Base-by-base conservation (phyloP, 2,329 filamentous ascomycete species). In the Colletotrichum australisinense region DNA sequence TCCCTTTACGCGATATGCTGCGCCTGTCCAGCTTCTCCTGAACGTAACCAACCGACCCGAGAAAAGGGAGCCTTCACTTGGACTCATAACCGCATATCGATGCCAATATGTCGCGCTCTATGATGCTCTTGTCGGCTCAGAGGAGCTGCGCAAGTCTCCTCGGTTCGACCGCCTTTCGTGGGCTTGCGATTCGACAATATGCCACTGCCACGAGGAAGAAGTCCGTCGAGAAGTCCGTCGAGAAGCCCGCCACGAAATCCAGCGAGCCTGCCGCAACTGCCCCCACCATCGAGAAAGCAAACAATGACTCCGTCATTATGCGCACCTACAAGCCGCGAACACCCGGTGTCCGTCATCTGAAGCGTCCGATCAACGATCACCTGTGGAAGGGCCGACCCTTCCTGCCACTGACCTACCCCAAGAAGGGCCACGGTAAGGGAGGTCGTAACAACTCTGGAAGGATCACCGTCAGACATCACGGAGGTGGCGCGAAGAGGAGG, bases 311-410 rank as follows among this genome's bases (percentile, higher is more conserved):
- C 19, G 83, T 85, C 19, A 84, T 88, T 57, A 82, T 98, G 82
- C 92, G 94, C 78, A 97, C 94, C 67, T 99, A 98, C 84, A 98
- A 94, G 83, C 97, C 97, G 46, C 92, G 95, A 78, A 98, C 97
- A 1, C 96, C 96, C 14, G 97, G 97, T 89, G 84, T 97, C 72
- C 92, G 97, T 79, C 97, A 99, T 89, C 87, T 99, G 76, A 93
- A 93, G 82, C 91, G 97, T 56, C 95, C 97, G 16, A 93, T 98
- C 84, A 98, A 98, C 84, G 95, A 98, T 79, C 97, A 99, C 83
- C 86, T 99, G 58, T 98, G 95, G 95, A 98, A 97, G 84, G 97
- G 97, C 72, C 89, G 95, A 69, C 94, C 97, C 1, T 92, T 93
- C 77, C 87, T 94, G 42, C 91, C 92, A 63, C 88, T 99, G 82